Base-by-base conservation (phyloP, 768 basidiomycete genomes). In the Lanmaoa rubissima region DNA sequence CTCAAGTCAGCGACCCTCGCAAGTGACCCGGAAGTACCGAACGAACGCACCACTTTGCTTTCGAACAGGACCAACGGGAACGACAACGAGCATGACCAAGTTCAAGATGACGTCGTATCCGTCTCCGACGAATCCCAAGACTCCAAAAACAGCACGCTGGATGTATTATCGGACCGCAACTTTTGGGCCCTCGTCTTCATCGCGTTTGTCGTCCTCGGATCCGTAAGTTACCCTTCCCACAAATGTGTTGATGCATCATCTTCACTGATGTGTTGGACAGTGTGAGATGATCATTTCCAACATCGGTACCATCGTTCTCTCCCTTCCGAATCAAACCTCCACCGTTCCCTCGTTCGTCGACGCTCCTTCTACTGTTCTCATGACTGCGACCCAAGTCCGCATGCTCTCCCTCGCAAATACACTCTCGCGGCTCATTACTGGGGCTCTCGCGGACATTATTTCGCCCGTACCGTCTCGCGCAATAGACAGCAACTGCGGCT, bases 201-300 rank as follows among this genome's bases (percentile, higher is more conserved):
- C 51, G 74, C 80, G 41, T 63, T 82, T 3, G 67, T 84, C 24
- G 73, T 79, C n/a, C 74, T 88, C n/a, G 90, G 90, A 26, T 78
- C 84, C 19, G 90, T 91, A 64, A 73, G 88, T 79, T 26, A 5
- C 7, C 36, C 36, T 2, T 26, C 17, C 4, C 32, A 36, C 19
- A 36, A 38, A 26, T 28, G 19, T 31, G n/a, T 21, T n/a, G 7
- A 19, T 11, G 32, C 21, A 7, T 43, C 38, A 8, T 44, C 26
- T 31, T 48, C 19, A 44, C 51, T 48, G 42, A 53, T 52, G 3
- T 36, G 5, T 55, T 43, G 40, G 17, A 7, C 52, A 90, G 87
- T 82, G 80, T 45, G 90, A 92, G 69, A 92, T 90, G 89, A 78
- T 93, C 21, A 84, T 92, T 19, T 86, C 89, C 19, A 93, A 91